A percentile compares a stretch with the other conserved stretches of the same genome.
Evolutionary conservation across 306 rosid species (phyloP).

Genomic region (Glycine soja): DNA sequence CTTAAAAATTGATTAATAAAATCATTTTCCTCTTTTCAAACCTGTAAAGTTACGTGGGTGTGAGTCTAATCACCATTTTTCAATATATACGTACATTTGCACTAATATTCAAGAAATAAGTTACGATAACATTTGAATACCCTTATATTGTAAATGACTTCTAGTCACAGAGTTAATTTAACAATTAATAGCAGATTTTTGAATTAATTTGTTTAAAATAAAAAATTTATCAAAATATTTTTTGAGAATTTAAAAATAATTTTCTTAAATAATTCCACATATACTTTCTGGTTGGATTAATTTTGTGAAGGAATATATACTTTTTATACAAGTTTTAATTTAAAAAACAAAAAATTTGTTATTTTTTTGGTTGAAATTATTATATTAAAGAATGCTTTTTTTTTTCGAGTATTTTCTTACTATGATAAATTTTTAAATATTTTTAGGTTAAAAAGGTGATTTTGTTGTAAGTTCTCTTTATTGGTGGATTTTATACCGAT

Average conservation of each 20-base stretch:
- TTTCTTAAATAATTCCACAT: too few relatives aligned
- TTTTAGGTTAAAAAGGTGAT: not conserved
- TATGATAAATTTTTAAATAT: too few relatives aligned
- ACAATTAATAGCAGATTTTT: too few relatives aligned
- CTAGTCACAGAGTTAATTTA: too few relatives aligned
- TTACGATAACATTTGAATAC: not conserved
- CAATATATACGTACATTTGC: not conserved
- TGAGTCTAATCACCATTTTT: not conserved
- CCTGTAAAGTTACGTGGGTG: not conserved
- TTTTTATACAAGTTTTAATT: not conserved
- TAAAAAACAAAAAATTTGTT: too few relatives aligned
- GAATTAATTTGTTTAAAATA: too few relatives aligned
- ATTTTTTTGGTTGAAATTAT: too few relatives aligned
- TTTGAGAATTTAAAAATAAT: too few relatives aligned
- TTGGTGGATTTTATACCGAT: slow-evolving; percentile 8
- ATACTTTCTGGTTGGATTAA: not conserved
- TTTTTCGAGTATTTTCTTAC: too few relatives aligned
- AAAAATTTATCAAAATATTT: too few relatives aligned
- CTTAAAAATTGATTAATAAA: not conserved
- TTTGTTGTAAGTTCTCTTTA: not conserved
- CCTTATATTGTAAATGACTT: not conserved
- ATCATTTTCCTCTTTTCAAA: not conserved
- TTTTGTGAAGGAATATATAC: not conserved
- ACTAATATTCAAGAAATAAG: not conserved
- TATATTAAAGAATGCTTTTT: too few relatives aligned